A percentile compares a stretch with the other conserved stretches of the same genome.
Evolutionary conservation across 495 filamentous ascomycete species (phyloP).

Genomic region (Aspergillus affinis): DNA sequence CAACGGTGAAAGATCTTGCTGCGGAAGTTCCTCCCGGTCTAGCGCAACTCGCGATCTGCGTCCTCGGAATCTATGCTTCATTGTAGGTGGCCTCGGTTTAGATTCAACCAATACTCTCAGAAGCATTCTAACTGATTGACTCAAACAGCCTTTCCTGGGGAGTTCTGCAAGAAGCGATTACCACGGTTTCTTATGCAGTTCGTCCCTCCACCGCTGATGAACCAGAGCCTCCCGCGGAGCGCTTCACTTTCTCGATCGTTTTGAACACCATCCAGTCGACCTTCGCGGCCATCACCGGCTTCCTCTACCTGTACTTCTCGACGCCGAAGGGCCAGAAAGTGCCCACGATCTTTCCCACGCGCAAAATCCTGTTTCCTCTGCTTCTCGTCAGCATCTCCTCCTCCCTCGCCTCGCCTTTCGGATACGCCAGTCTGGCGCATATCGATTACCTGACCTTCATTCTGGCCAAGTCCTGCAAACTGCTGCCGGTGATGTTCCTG

Average conservation of each 20-base stretch:
- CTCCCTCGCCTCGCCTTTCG: constrained; percentile 88
- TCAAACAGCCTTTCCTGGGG: constrained; percentile 84
- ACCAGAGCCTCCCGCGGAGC: constrained; percentile 56
- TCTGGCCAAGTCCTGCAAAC: constrained; percentile 95
- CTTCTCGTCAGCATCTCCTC: constrained; percentile 82
- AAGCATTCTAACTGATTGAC: neutral
- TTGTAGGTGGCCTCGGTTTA: constrained; percentile 63
- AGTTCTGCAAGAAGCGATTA: constrained; percentile 94
- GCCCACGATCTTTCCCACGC: constrained; percentile 71
- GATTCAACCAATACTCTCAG: neutral
- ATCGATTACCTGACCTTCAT: constrained; percentile 99
- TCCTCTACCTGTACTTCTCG: constrained; percentile 72
- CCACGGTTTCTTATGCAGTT: constrained; percentile 77
- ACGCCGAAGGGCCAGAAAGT: constrained; percentile 56
- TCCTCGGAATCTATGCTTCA: constrained; percentile 90
- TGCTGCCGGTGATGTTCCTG: constrained; percentile 95
- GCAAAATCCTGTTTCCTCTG: constrained; percentile 72
- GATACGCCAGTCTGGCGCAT: constrained; percentile 88
- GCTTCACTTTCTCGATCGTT: constrained; percentile 91
- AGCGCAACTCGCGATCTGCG: constrained; percentile 77
- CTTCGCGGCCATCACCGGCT: constrained; percentile 80
- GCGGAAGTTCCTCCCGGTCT: constrained; percentile 47
- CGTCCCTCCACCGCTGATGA: constrained; percentile 38
- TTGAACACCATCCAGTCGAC: constrained; percentile 94
- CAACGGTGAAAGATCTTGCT: constrained; percentile 28